phyloP scores from a whole-genome alignment of 352 stramenopile genomes.

The Pythium grandisporangium region DNA sequence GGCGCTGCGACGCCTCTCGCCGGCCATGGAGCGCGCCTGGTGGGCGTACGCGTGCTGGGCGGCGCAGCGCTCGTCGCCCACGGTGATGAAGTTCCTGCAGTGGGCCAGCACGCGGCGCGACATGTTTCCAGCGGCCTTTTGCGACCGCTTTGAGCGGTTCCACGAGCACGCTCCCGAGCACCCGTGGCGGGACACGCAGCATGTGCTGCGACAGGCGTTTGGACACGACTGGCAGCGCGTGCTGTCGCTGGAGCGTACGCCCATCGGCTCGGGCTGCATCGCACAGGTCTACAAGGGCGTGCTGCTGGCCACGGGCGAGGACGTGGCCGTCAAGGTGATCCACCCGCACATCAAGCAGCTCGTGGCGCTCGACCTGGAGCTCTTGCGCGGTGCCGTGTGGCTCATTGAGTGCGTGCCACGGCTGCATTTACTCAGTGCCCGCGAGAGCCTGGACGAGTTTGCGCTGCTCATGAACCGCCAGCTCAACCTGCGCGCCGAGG shows the following conservation, averaged over 20 bases:
- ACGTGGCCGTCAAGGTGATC: constrained; percentile 91
- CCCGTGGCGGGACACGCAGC: constrained; percentile 82
- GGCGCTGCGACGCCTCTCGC: constrained; percentile 11
- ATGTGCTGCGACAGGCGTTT: constrained; percentile 76
- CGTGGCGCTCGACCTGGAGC: constrained; percentile 85
- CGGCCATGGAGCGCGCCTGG: constrained; percentile 36
- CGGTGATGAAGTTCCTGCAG: constrained; percentile 94
- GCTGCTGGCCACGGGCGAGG: constrained; percentile 44
- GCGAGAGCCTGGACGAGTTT: constrained; percentile 83
- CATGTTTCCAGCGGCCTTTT: constrained; percentile 88
- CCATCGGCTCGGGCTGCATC: constrained; percentile 90
- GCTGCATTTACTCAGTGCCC: constrained; percentile 61
- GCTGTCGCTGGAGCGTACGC: constrained; percentile 42
- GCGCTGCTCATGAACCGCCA: constrained; percentile 83
- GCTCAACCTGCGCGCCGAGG: constrained; percentile 88
- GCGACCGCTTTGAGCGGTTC: constrained; percentile 85
- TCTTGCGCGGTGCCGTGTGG: constrained; percentile 52
- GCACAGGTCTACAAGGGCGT: constrained; percentile 91
- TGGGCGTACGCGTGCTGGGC: constrained; percentile 58
- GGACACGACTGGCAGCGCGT: constrained; percentile 65
- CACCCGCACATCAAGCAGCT: constrained; percentile 85
- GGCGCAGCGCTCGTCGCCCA: constrained; percentile 70
- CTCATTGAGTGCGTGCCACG: constrained; percentile 53
- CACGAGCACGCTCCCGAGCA: constrained; percentile 86
- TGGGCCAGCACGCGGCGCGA: constrained; percentile 93